These are phyloP conservation scores for Sporisorium reilianum DNA, from an alignment of 1,284 basidiomycete species.

Conservation along the genomic window DNA sequence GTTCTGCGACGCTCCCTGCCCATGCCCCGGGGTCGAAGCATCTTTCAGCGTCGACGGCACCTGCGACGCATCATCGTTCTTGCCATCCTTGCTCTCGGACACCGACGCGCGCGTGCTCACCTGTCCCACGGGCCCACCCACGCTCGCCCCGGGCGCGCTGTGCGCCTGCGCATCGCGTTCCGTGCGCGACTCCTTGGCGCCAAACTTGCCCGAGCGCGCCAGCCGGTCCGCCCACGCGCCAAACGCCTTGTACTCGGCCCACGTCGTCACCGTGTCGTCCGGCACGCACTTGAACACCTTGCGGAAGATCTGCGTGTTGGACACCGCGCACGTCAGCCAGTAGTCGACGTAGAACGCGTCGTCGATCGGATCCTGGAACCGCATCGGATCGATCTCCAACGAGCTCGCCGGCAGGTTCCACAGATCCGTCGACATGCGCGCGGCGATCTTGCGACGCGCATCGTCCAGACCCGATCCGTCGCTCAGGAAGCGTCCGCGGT, in stretches of 20 bases:
- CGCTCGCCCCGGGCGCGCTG: constrained; percentile 48
- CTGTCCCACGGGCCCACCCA: constrained; percentile 39
- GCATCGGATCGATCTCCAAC: constrained; percentile 52
- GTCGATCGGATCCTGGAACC: constrained; percentile 58
- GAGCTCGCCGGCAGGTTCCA: constrained; percentile 48
- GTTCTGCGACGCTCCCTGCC: constrained; percentile 8
- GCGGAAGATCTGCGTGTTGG: constrained; percentile 67
- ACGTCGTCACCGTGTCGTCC: constrained; percentile 66
- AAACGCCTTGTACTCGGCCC: constrained; percentile 66
- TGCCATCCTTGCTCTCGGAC: constrained; percentile 7
- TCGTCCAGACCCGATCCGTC: constrained; percentile 27
- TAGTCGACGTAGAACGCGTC: constrained; percentile 61
- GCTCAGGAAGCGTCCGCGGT: constrained; percentile 26
- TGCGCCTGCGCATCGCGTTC: constrained; percentile 47
- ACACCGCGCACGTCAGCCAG: constrained; percentile 62
- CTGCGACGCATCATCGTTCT: constrained; percentile 3
- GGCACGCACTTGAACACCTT: constrained; percentile 67
- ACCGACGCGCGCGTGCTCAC: constrained; percentile 1
- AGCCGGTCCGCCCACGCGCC: constrained; percentile 56
- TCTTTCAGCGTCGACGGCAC: constrained; percentile 28
- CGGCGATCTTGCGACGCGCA: constrained; percentile 33
- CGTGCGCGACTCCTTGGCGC: constrained; percentile 29
- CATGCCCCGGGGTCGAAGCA: constrained; percentile 9
- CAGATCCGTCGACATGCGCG: constrained; percentile 50
- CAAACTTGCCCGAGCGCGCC: constrained; percentile 45